Evolutionary conservation across 1,139 yeast genomes (phyloP), one percentile per base, ranked within the genome.

Genomic region (Suhomyces ambrosiae): DNA sequence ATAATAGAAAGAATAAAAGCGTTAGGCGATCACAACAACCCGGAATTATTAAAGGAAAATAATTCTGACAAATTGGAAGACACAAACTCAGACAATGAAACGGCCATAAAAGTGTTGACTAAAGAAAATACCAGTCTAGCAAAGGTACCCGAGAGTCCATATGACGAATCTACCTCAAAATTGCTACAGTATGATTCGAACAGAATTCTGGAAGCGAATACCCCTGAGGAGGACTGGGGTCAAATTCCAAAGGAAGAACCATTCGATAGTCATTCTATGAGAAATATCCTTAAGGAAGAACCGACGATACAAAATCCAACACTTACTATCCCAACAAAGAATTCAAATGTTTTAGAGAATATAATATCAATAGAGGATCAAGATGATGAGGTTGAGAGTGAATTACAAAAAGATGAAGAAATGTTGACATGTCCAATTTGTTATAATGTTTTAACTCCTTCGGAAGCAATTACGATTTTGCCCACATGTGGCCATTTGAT

Each of bases 401-500:
- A 22, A 8, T 30, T 33, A 12, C 32, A 30, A 10, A 40, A 48
- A 9, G 33, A 37, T 9, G 45, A 41, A 5, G 52, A 46, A 10
- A 49, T 54, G 33, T 69, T 78, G 41, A 61, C 76, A 2, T 89
- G 96, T 58, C 83, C 89, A 2, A 60, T 79, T 32, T 88, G 96
- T 56, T 65, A 68, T 47, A 90, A 83, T 46, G 76, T 74, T 7
- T 58, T 76, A n/a, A 74, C 77, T 6, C 67, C 64, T 18, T 72
- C 71, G 26, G 67, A 65, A 16, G 30, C 43, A 2, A 65, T 76
- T 4, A 54, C 69, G 16, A 55, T 83, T 12, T 62, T 80, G 26
- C 63, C 79, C 37, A 68, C 66, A 3, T 86, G 95, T 68, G 92
- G 90, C 0, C 94, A 84, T 58, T 65, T 76, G 50, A 58, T 84